Conservation (phyloP, 2,329 filamentous ascomycete genomes). For the Ophiosphaerella narmari region DNA sequence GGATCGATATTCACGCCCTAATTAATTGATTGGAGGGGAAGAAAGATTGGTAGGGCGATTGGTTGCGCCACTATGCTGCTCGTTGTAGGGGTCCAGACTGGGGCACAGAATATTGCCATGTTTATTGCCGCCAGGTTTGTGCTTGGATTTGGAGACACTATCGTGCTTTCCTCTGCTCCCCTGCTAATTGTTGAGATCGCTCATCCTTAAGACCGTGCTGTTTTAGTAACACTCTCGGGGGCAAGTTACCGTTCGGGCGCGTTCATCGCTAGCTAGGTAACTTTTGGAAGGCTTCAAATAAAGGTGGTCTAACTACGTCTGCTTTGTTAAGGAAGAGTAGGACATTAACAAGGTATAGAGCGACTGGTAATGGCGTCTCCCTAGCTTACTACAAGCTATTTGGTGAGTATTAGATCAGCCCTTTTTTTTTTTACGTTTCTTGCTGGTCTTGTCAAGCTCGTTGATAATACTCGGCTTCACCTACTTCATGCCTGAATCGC, state of each 20-base stretch:
- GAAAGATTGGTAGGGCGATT: constrained; percentile 30
- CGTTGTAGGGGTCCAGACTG: constrained; percentile 29
- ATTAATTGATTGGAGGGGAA: constrained; percentile 29
- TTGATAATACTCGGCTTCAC: constrained; percentile 47
- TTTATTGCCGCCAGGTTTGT: constrained; percentile 34
- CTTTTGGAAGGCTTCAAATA: constrained; percentile 15
- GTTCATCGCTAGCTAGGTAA: constrained; percentile 40
- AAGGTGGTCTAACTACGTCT: neutral
- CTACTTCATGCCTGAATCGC: constrained; percentile 58
- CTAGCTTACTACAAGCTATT: constrained; percentile 55
- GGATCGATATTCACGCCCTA: constrained; percentile 25
- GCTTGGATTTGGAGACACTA: constrained; percentile 33
- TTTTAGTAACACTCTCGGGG: constrained; percentile 35
- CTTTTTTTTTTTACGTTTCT: constrained; percentile 47
- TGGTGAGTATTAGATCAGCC: constrained; percentile 51
- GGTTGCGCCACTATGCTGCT: constrained; percentile 35
- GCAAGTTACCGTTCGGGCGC: constrained; percentile 46
- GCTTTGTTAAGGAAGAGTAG: neutral
- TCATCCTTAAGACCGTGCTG: constrained; percentile 40
- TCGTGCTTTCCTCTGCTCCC: constrained; percentile 30
- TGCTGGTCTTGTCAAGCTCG: constrained; percentile 49
- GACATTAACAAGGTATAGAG: constrained; percentile 25
- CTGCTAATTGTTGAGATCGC: constrained; percentile 52
- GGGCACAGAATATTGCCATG: constrained; percentile 33
- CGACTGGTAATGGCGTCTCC: constrained; percentile 57